Percentiles rank a stretch among this genome's conserved stretches.
Conservation (phyloP, 257 asterid genomes). For the Ehretia macrophylla region DNA sequence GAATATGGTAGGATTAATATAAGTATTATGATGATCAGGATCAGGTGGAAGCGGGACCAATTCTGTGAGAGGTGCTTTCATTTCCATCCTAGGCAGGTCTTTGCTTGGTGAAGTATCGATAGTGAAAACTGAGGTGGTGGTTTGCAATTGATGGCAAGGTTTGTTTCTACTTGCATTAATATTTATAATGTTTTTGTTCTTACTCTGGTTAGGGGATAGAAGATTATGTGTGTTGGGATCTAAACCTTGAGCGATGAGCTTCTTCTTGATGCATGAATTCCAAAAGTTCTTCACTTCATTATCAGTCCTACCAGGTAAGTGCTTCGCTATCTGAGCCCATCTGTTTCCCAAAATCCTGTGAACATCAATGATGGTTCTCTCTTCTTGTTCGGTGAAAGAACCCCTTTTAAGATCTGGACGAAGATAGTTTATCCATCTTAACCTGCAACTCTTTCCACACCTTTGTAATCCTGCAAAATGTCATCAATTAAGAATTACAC, state of each 20-base stretch:
- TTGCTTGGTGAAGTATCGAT: slow-evolving; percentile 29
- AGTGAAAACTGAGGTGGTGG: slow-evolving; percentile 38
- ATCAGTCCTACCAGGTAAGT: slow-evolving; percentile 90
- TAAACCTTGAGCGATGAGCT: slow-evolving; percentile 83
- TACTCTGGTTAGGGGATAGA: slow-evolving; percentile 30
- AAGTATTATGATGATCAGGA: neutral
- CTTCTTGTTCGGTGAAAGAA: slow-evolving; percentile 76
- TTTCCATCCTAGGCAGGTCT: slow-evolving; percentile 10
- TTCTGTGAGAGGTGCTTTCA: slow-evolving; percentile 13
- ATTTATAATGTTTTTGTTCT: neutral
- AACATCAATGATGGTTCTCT: slow-evolving; percentile 69
- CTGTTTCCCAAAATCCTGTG: slow-evolving; percentile 82
- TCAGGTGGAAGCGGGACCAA: neutral
- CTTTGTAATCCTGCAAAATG: slow-evolving; percentile 64
- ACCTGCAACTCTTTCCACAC: slow-evolving; percentile 93
- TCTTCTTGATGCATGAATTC: slow-evolving; percentile 88
- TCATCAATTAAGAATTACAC: neutral
- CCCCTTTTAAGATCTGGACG: slow-evolving; percentile 94
- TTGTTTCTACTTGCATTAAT: neutral
- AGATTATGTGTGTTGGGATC: slow-evolving; percentile 96
- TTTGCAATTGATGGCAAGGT: slow-evolving; percentile 1
- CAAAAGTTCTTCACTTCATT: slow-evolving; percentile 94
- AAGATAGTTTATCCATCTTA: slow-evolving; percentile 89
- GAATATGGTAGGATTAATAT: neutral
- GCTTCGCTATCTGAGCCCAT: slow-evolving; percentile 98